phyloP scores from a whole-genome alignment of 306 rosid species.

The Vicia sativa region DNA sequence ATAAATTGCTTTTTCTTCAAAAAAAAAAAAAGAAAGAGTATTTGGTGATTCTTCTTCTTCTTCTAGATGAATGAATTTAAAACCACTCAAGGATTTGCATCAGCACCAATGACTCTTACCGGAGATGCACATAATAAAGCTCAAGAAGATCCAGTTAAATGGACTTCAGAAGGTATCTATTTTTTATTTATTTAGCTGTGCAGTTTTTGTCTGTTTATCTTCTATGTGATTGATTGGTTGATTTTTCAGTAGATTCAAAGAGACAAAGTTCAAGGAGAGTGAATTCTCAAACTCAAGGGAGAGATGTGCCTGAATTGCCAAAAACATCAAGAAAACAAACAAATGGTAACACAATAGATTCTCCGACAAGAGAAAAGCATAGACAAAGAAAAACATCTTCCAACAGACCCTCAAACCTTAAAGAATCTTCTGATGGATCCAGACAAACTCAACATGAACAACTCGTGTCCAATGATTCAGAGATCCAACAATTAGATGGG shows the following conservation, averaged over 20 bases:
- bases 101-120: slow-evolving; percentile 43
- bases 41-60: slow-evolving; percentile 19
- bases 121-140: slow-evolving; percentile 42
- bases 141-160: slow-evolving; percentile 36
- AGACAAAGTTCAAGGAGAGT: slow-evolving; percentile 30
- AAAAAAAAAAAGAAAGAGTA: slow-evolving; percentile 4
- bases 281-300: slow-evolving; percentile 35
- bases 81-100: slow-evolving; percentile 44
- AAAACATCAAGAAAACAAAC: slow-evolving; percentile 54
- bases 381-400: slow-evolving; percentile 56
- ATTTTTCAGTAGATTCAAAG: slow-evolving; percentile 42
- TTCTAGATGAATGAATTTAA: slow-evolving; percentile 79
- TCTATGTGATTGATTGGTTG: not conserved
- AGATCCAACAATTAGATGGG: slow-evolving; percentile 31
- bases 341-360: slow-evolving; percentile 17
- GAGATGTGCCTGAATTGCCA: slow-evolving; percentile 56
- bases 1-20: slow-evolving; percentile 25
- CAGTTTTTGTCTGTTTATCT: too few relatives aligned
- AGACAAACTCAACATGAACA: slow-evolving; percentile 1
- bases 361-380: slow-evolving; percentile 58
- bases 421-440: slow-evolving; percentile 43
- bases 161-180: slow-evolving; percentile 46
- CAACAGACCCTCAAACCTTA: slow-evolving; percentile 38
- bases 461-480: not conserved
- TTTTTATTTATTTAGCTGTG: not conserved